Conservation (phyloP, 768 basidiomycete genomes). For the Suillus luteus region DNA sequence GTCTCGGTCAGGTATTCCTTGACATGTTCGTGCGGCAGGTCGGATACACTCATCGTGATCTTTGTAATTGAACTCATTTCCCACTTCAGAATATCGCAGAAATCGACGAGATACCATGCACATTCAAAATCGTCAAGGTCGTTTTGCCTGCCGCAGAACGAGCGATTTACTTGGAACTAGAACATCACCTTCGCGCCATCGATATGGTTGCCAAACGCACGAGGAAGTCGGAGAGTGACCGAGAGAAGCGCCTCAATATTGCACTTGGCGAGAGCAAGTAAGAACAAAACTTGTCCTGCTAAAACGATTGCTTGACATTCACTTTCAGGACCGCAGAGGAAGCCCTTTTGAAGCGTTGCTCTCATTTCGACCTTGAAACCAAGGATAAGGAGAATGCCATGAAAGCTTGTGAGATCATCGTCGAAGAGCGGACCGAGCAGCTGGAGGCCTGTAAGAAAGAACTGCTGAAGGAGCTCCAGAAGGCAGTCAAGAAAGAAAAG, state of each 20-base stretch:
- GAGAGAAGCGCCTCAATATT: conserved; percentile 84
- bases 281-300: conserved; percentile 12
- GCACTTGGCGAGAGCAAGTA: conserved; percentile 89
- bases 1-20: conserved; percentile 79
- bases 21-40: conserved; percentile 87
- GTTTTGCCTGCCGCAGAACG: conserved; percentile 89
- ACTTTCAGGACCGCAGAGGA: conserved; percentile 77
- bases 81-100: conserved; percentile 82
- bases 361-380: conserved; percentile 89
- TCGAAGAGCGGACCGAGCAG: conserved; percentile 77
- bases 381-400: conserved; percentile 72
- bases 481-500: conserved; percentile 70
- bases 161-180: conserved; percentile 91
- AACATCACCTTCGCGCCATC: conserved; percentile 87
- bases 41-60: conserved; percentile 21
- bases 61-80: conserved; percentile 12
- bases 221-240: conserved; percentile 73
- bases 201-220: conserved; percentile 78
- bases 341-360: conserved; percentile 92
- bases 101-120: conserved; percentile 92
- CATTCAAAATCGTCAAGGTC: conserved; percentile 60
- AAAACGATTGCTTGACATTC: conserved; percentile 3
- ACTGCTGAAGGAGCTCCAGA: conserved; percentile 62
- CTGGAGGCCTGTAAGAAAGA: conserved; percentile 78
- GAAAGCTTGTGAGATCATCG: conserved; percentile 92